phyloP scores from a whole-genome alignment of 768 basidiomycete species.

The Leccinum olivaceopallidum region DNA sequence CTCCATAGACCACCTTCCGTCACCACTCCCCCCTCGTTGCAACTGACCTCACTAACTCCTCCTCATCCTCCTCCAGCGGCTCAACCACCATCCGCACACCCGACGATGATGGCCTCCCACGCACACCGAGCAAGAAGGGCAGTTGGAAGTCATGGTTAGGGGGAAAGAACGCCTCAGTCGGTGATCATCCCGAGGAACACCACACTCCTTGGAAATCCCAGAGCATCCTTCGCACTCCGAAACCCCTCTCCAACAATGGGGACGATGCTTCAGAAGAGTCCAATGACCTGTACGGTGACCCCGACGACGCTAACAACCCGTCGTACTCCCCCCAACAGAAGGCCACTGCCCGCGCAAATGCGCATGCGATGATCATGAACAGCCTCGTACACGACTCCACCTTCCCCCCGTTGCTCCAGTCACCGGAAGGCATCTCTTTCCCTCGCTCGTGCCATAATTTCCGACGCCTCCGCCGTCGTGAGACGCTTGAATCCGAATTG shows the following conservation, averaged over 20 bases:
- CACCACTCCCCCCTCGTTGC: conserved; percentile 24
- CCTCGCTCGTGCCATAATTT: conserved; percentile 57
- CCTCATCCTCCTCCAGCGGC: conserved; percentile 62
- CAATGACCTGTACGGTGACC: conserved; percentile 34
- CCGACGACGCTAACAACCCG: conserved; percentile 18
- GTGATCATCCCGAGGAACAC: conserved; percentile 29
- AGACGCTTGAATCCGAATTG: conserved; percentile 45
- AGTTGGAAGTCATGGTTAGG: conserved; percentile 61
- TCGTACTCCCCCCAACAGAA: conserved; percentile 27
- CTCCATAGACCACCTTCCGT: conserved; percentile 16
- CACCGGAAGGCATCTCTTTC: conserved; percentile 39
- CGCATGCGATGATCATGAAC: conserved; percentile 47
- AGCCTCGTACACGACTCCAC: conserved; percentile 41
- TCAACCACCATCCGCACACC: conserved; percentile 57
- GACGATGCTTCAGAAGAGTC: conserved; percentile 41
- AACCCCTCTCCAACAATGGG: conserved; percentile 24
- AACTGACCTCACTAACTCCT: conserved; percentile 45
- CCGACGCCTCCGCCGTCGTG: conserved; percentile 35
- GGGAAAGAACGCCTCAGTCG: conserved; percentile 33
- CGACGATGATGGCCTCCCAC: conserved; percentile 50
- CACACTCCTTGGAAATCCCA: conserved; percentile 33
- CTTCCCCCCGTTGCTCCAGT: conserved; percentile 51
- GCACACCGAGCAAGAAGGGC: conserved; percentile 41
- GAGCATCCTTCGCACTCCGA: conserved; percentile 22
- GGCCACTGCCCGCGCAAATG: conserved; percentile 37